These are phyloP conservation scores for Vickermania ingenoplastis DNA, from an alignment of 208 protist species.

Conservation along the genomic window DNA sequence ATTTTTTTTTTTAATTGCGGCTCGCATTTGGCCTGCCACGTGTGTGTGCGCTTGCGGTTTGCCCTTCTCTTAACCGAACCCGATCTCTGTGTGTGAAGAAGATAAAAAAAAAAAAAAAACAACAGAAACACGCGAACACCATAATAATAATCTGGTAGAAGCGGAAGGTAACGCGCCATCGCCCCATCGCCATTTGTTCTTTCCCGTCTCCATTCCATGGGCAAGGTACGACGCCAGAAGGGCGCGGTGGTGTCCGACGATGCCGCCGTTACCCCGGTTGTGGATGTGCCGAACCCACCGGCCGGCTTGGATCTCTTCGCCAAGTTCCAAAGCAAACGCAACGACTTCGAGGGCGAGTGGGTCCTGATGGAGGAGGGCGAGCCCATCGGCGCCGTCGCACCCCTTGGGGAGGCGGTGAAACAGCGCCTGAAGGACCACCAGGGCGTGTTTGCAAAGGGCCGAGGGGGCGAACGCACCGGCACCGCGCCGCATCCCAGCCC, in stretches of 20 bases:
- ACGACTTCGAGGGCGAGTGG: constrained; percentile 68
- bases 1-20: no score
- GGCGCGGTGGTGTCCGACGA: neutral
- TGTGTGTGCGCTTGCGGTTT: no score
- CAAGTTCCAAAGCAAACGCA: constrained; percentile 45
- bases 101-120: no score
- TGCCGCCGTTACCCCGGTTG: constrained; percentile 13
- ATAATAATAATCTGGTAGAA: no score
- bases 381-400: constrained; percentile 6
- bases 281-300: constrained; percentile 9
- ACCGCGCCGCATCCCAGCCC: neutral
- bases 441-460: neutral
- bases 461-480: neutral
- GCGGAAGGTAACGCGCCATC: no score
- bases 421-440: constrained; percentile 39
- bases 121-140: no score
- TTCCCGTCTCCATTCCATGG: no score
- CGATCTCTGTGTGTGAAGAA: no score
- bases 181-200: no score
- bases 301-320: constrained; percentile 49
- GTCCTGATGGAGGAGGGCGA: constrained; percentile 64
- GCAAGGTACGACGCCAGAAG: no score
- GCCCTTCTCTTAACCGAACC: no score
- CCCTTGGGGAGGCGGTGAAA: constrained; percentile 23
- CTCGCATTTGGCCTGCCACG: no score